phyloP scores from a whole-genome alignment of 2,329 filamentous ascomycete genomes.

The Xylariomycetidae sp. region DNA sequence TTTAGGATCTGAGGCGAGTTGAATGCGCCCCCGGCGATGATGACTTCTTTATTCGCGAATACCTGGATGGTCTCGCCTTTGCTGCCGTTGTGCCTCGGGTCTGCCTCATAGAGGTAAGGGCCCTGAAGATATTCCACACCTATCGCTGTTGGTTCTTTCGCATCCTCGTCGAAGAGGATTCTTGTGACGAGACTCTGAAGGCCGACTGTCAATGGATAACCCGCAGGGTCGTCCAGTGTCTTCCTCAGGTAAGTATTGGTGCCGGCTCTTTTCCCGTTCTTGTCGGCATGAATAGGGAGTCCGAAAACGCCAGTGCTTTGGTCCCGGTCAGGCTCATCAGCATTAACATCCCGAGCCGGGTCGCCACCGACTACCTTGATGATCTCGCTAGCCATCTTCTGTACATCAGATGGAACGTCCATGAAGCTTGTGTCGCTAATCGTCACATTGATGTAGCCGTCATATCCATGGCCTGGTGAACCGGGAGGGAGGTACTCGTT shows the following conservation, averaged over 20 bases:
- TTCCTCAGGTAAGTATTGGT: constrained; percentile 45
- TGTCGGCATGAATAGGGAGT: constrained; percentile 20
- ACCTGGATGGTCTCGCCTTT: constrained; percentile 20
- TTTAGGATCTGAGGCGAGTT: constrained; percentile 49
- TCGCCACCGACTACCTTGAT: constrained; percentile 20
- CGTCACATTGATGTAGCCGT: constrained; percentile 24
- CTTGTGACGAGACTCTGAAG: constrained; percentile 24
- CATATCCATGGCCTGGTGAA: constrained; percentile 23
- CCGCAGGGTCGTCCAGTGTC: constrained; percentile 38
- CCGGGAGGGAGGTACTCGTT: constrained; percentile 21
- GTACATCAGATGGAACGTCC: constrained; percentile 15
- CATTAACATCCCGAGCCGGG: constrained; percentile 21
- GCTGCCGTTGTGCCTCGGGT: constrained; percentile 27
- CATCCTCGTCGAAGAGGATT: constrained; percentile 18
- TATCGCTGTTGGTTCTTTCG: constrained; percentile 19
- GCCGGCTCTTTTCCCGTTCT: constrained; percentile 29
- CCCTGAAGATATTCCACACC: constrained; percentile 25
- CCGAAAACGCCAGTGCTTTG: constrained; percentile 22
- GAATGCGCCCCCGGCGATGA: constrained; percentile 44
- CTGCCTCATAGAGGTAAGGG: constrained; percentile 29
- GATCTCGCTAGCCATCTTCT: constrained; percentile 18
- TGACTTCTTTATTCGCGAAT: constrained; percentile 37
- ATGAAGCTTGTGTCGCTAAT: constrained; percentile 23
- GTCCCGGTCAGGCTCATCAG: constrained; percentile 20
- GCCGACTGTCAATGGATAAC: constrained; percentile 37